Conservation (phyloP, 805 yeast species). For the Candida taoyuanica region DNA sequence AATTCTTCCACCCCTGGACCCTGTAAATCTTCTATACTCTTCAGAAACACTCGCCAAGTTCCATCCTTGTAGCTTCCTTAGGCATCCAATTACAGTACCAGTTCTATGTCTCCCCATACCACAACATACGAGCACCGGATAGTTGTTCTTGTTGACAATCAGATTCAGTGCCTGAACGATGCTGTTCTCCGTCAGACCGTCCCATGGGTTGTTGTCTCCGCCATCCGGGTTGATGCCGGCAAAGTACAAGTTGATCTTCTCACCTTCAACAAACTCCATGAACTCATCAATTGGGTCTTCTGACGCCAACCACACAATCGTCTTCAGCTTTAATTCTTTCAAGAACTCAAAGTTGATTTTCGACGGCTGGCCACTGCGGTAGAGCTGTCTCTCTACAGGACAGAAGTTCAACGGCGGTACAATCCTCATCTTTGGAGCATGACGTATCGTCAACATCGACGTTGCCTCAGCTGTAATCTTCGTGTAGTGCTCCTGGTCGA, state of each 20-base stretch:
- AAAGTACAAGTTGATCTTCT: constrained; percentile 73
- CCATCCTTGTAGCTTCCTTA: constrained; percentile 95
- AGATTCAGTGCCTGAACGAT: constrained; percentile 75
- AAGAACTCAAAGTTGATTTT: constrained; percentile 88
- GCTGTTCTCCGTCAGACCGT: constrained; percentile 79
- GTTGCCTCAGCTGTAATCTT: constrained; percentile 7
- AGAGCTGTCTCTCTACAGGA: constrained; percentile 84
- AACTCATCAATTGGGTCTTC: constrained; percentile 94
- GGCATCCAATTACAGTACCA: constrained; percentile 93
- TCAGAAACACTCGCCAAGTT: constrained; percentile 88
- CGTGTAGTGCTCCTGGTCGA: constrained; percentile 12
- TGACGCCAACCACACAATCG: constrained; percentile 90
- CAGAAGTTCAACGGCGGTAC: constrained; percentile 95
- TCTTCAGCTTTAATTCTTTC: constrained; percentile 63
- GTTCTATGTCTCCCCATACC: constrained; percentile 99
- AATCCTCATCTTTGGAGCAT: constrained; percentile 52
- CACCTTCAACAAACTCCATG: constrained; percentile 70
- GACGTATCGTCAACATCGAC: constrained; percentile 7
- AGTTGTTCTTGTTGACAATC: constrained; percentile 65
- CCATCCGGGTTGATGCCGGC: constrained; percentile 78
- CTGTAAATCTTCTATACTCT: constrained; percentile 91
- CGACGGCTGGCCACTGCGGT: constrained; percentile 92
- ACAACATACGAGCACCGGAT: constrained; percentile 88
- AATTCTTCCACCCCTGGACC: constrained; percentile 87
- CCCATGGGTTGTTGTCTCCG: constrained; percentile 88